Evolutionary conservation across 192 early-diverging fungal genomes (phyloP).

Genomic region (Backusella luteola): DNA sequence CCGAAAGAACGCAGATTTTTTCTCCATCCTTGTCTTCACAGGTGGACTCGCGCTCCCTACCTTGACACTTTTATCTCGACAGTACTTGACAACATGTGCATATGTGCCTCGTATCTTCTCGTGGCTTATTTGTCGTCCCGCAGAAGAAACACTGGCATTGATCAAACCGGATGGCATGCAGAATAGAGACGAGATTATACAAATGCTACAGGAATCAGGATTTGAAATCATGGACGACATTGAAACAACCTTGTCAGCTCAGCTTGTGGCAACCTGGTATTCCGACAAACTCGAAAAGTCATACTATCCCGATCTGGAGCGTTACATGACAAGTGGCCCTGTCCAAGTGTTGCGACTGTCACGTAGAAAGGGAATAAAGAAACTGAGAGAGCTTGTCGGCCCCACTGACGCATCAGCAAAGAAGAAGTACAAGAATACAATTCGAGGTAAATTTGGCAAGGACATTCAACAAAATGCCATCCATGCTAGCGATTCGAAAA

Average conservation of each 20-base stretch:
- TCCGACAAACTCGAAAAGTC: constrained; percentile 36
- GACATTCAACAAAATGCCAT: constrained; percentile 48
- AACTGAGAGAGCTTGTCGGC: constrained; percentile 52
- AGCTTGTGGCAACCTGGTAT: constrained; percentile 45
- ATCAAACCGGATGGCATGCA: constrained; percentile 53
- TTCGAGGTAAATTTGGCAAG: constrained; percentile 50
- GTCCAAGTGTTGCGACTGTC: constrained; percentile 44
- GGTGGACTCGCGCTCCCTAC: neutral
- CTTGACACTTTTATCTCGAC: neutral
- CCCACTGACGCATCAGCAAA: constrained; percentile 44
- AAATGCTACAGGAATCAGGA: constrained; percentile 39
- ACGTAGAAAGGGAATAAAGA: constrained; percentile 48
- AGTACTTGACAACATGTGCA: neutral
- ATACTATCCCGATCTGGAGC: constrained; percentile 43
- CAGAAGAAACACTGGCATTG: constrained; percentile 47
- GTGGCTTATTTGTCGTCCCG: constrained; percentile 15
- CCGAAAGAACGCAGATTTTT: neutral
- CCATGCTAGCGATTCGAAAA: constrained; percentile 54
- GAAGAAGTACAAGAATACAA: constrained; percentile 35
- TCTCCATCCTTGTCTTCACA: neutral
- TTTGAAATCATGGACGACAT: constrained; percentile 43
- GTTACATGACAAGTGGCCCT: constrained; percentile 51
- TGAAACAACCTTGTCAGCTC: constrained; percentile 35
- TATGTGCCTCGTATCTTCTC: neutral
- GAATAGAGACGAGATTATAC: constrained; percentile 36